These are phyloP conservation scores for Xylaria flabelliformis DNA, from an alignment of 495 filamentous ascomycete genomes.

Conservation along the genomic window DNA sequence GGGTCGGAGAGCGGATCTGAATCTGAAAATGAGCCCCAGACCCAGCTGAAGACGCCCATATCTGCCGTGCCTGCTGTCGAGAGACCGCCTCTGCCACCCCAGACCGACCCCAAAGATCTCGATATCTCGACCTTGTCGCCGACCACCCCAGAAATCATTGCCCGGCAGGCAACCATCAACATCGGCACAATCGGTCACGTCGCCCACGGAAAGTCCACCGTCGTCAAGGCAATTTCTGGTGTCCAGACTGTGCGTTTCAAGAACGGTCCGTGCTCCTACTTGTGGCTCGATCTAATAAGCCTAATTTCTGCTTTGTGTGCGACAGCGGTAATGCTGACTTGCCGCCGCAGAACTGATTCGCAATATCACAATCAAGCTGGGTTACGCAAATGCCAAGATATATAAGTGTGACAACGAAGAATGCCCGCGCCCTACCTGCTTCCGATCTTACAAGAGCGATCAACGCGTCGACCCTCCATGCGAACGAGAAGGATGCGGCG, in stretches of 20 bases:
- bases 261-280: conserved; percentile 61
- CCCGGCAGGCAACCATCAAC: conserved; percentile 97
- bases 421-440: conserved; percentile 94
- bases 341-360: conserved; percentile 71
- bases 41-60: conserved; percentile 53
- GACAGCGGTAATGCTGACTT: conserved; percentile 6
- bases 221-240: conserved; percentile 98
- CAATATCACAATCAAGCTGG: conserved; percentile 99
- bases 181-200: conserved; percentile 99
- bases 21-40: conserved; percentile 24
- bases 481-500: conserved; percentile 88
- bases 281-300: not conserved
- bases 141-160: conserved; percentile 93
- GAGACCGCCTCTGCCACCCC: conserved; percentile 73
- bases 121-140: conserved; percentile 80
- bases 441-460: conserved; percentile 95
- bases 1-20: conserved; percentile 29
- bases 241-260: conserved; percentile 99
- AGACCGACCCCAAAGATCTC: conserved; percentile 86
- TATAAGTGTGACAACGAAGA: conserved; percentile 95
- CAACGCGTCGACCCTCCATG: conserved; percentile 96
- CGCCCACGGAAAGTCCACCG: conserved; percentile 97
- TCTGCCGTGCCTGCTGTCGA: conserved; percentile 45
- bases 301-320: not conserved
- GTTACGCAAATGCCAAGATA: conserved; percentile 98